phyloP scores from a whole-genome alignment of 257 asterid genomes.

The Leptodermis oblonga region DNA sequence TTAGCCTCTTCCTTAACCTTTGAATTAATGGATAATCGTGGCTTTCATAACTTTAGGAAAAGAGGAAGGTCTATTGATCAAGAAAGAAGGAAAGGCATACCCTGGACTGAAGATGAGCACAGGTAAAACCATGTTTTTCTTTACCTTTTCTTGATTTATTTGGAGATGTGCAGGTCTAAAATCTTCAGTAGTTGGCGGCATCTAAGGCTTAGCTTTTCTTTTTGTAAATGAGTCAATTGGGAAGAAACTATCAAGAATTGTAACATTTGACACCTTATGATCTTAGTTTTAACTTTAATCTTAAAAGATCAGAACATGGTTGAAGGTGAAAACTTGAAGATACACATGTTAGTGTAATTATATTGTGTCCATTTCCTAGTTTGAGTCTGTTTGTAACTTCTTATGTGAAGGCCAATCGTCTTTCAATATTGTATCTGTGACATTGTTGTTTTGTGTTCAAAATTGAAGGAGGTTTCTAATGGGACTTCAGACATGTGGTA shows the following conservation, averaged over 20 bases:
- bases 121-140: constrained; percentile 35
- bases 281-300: too few relatives aligned
- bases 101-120: constrained; percentile 93
- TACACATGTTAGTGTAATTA: too few relatives aligned
- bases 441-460: neutral
- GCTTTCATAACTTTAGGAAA: constrained; percentile 43
- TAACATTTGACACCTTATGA: neutral
- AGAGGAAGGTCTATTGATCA: constrained; percentile 52
- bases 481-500: constrained; percentile 69
- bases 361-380: too few relatives aligned
- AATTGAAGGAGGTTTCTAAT: constrained; percentile 49
- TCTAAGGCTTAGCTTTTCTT: neutral
- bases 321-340: neutral
- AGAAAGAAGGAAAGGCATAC: constrained; percentile 67
- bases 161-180: neutral
- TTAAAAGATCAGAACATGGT: too few relatives aligned
- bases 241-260: neutral
- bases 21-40: constrained; percentile 38
- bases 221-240: neutral
- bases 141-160: neutral
- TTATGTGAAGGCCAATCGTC: too few relatives aligned
- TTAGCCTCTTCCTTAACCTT: constrained; percentile 41
- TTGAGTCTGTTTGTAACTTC: too few relatives aligned
- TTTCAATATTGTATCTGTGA: too few relatives aligned
- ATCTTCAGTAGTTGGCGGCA: neutral